Evolutionary conservation across 2,329 filamentous ascomycete species (phyloP).

Genomic region (Huntiella abstrusa): DNA sequence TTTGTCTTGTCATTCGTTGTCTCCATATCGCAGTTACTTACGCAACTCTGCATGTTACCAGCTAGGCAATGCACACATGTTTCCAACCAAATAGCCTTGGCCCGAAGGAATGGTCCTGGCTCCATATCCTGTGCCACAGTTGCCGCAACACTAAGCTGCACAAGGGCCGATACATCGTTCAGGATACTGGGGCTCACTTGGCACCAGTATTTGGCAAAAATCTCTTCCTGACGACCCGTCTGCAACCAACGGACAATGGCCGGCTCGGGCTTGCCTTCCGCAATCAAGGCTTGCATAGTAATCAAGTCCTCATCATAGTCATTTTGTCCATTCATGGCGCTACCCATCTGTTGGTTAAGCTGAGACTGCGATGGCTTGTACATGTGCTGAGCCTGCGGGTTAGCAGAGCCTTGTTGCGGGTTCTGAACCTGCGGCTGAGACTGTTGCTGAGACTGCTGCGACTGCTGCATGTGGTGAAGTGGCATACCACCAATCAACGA

Average conservation of each 20-base stretch:
- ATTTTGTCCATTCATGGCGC: background rate
- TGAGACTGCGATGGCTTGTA: conserved; percentile 14
- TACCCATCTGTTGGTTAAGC: conserved; percentile 11
- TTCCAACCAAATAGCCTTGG: conserved; percentile 42
- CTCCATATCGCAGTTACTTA: conserved; percentile 21
- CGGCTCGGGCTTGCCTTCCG: conserved; percentile 39
- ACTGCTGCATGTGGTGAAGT: conserved; percentile 21
- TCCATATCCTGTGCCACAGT: conserved; percentile 41
- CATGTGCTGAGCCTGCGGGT: conserved; percentile 11
- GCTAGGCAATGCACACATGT: conserved; percentile 36
- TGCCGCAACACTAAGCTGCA: conserved; percentile 45
- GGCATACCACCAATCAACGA: conserved; percentile 36
- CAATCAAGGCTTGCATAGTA: conserved; percentile 43
- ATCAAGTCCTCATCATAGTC: conserved; percentile 29
- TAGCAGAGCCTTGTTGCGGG: conserved; percentile 8
- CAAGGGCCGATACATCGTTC: conserved; percentile 37
- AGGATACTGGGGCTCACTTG: conserved; percentile 24
- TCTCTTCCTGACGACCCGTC: conserved; percentile 39
- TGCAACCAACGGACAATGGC: conserved; percentile 51
- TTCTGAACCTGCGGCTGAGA: conserved; percentile 26
- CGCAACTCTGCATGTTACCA: conserved; percentile 28
- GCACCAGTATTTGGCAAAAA: conserved; percentile 30
- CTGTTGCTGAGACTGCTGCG: conserved; percentile 23
- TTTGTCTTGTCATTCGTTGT: too few relatives aligned
- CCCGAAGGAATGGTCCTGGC: conserved; percentile 29